Percentiles rank a stretch among this genome's conserved stretches.
Evolutionary conservation across 2,329 filamentous ascomycete species (phyloP).

Genomic region (Chrysosporium keratinophilum): DNA sequence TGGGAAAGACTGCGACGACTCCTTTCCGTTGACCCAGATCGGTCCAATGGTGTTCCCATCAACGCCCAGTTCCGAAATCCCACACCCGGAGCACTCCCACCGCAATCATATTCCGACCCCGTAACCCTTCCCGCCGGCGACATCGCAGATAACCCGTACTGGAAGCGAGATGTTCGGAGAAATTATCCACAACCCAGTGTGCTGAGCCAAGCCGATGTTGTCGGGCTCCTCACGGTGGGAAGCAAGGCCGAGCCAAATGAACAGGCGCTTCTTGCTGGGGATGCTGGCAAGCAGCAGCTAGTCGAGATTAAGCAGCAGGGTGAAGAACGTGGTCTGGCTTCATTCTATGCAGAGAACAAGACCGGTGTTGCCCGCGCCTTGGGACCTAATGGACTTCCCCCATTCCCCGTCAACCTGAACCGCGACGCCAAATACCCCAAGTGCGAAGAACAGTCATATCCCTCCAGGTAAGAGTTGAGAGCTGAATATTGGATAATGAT

Average conservation of each 20-base stretch:
- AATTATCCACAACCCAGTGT: conserved; percentile 73
- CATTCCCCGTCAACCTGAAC: conserved; percentile 63
- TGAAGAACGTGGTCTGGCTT: conserved; percentile 58
- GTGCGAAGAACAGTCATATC: conserved; percentile 57
- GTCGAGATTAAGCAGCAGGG: conserved; percentile 67
- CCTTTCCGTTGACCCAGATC: conserved; percentile 72
- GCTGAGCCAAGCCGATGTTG: conserved; percentile 73
- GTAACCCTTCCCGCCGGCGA: conserved; percentile 76
- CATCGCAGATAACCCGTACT: conserved; percentile 87
- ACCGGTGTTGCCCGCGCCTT: conserved; percentile 49
- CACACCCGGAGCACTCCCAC: conserved; percentile 61
- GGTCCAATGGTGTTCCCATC: conserved; percentile 82
- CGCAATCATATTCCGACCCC: conserved; percentile 65
- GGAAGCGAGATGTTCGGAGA: conserved; percentile 83
- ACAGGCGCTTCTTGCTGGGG: conserved; percentile 62
- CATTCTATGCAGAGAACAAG: conserved; percentile 59
- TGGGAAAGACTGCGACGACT: conserved; percentile 74
- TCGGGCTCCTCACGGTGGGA: conserved; percentile 73
- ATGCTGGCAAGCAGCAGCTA: conserved; percentile 62
- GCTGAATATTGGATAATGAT: conserved; percentile 24
- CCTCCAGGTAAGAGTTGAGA: conserved; percentile 46
- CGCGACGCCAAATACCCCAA: conserved; percentile 55
- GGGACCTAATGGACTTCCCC: conserved; percentile 69
- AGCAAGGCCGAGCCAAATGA: conserved; percentile 71
- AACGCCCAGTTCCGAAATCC: conserved; percentile 90